phyloP scores from a whole-genome alignment of 345 rosid genomes.

The Salix viminalis region DNA sequence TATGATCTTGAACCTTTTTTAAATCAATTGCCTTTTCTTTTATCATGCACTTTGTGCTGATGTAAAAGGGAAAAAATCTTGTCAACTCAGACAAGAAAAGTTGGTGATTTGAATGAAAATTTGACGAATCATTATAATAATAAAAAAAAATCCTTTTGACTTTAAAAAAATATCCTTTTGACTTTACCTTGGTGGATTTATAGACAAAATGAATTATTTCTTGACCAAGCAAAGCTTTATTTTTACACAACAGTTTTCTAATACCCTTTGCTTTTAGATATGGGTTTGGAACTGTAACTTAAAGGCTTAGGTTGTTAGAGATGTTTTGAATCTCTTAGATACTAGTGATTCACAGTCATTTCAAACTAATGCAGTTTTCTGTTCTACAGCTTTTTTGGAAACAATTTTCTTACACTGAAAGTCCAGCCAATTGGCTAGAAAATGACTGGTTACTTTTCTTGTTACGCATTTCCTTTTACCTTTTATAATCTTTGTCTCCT shows the following conservation, averaged over 20 bases:
- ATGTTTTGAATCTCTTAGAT: neutral
- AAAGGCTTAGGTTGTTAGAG: neutral
- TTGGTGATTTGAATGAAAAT: neutral
- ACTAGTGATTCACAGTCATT: neutral
- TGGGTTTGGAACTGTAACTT: neutral
- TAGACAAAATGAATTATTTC: neutral
- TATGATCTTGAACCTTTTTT: constrained; percentile 15
- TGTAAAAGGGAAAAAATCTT: neutral
- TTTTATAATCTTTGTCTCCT: neutral
- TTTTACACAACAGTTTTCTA: neutral
- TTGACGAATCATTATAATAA: neutral
- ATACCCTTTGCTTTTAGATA: neutral
- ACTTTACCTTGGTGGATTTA: neutral
- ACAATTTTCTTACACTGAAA: neutral
- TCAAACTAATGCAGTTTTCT: neutral
- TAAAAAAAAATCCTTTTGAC: neutral
- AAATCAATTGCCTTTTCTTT: neutral
- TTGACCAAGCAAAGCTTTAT: neutral
- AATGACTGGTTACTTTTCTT: neutral
- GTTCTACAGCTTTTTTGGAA: neutral
- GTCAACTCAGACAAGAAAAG: neutral
- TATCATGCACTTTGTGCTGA: constrained; percentile 1
- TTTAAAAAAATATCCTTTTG: neutral
- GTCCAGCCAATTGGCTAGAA: neutral
- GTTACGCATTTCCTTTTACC: neutral